These are phyloP conservation scores for Botrytis byssoidea DNA, from an alignment of 2,329 filamentous ascomycete genomes.

Conservation along the genomic window DNA sequence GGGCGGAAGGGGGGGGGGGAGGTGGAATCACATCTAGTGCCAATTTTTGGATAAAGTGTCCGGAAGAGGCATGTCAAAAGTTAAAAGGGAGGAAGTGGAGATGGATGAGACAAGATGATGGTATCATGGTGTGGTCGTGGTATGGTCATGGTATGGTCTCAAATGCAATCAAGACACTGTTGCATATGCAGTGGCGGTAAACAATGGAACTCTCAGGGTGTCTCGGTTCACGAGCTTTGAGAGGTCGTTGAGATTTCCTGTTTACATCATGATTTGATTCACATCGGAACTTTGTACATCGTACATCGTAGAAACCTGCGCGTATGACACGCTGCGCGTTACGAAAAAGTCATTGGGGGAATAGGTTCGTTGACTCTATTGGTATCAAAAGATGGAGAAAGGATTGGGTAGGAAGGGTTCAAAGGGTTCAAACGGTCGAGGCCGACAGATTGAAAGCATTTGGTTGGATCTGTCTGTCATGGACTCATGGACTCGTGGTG, in stretches of 20 bases:
- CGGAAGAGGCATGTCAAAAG: neutral
- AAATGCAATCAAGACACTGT: neutral
- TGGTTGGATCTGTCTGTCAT: neutral
- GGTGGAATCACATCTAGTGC: neutral
- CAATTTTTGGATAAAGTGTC: neutral
- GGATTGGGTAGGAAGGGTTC: neutral
- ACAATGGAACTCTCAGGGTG: constrained; percentile 6
- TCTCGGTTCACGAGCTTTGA: neutral
- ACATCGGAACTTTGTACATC: neutral
- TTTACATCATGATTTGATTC: neutral
- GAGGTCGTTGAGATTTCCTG: neutral
- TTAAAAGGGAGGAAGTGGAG: neutral
- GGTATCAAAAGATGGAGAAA: neutral
- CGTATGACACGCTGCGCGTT: neutral
- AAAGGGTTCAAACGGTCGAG: neutral
- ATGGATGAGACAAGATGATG: neutral
- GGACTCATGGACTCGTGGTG: neutral
- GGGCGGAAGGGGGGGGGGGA: neutral
- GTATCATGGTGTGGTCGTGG: neutral
- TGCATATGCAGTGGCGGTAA: constrained; percentile 18
- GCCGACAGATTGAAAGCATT: neutral
- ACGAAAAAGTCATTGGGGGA: neutral
- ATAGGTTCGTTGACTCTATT: neutral
- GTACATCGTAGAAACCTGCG: neutral
- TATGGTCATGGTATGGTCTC: neutral